Evolutionary conservation across 208 protist species (phyloP).

Genomic region (Blastocrithidia nonstop): DNA sequence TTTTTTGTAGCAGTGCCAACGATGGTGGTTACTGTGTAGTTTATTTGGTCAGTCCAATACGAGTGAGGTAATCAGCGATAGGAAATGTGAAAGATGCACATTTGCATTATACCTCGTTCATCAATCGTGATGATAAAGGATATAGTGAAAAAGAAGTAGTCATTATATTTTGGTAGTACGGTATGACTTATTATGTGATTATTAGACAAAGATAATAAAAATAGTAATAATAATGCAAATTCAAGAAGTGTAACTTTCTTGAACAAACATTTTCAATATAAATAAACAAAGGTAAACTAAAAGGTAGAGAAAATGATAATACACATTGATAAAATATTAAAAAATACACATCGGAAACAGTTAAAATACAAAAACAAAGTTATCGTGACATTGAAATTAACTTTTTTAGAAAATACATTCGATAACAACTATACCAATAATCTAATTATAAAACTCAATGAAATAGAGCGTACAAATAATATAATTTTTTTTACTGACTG

Average conservation of each 20-base stretch:
- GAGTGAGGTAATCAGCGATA: constrained; percentile 8
- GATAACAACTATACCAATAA: too few species aligned
- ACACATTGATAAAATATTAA: constrained; percentile 4
- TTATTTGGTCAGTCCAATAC: constrained; percentile 7
- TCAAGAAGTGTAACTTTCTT: neutral
- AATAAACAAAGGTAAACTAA: too few species aligned
- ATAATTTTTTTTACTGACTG: neutral
- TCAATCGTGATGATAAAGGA: neutral
- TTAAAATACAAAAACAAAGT: too few species aligned
- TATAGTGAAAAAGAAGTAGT: too few species aligned
- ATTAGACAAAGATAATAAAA: neutral
- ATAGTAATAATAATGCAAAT: neutral
- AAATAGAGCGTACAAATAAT: neutral
- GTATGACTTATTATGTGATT: neutral
- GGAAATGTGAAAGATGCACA: constrained; percentile 7
- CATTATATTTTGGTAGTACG: too few species aligned
- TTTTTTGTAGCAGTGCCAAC: constrained; percentile 3
- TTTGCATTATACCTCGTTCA: neutral
- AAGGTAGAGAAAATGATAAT: too few species aligned
- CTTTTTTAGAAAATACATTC: too few species aligned
- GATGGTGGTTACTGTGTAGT: constrained; percentile 4
- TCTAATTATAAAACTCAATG: too few species aligned
- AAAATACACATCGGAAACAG: constrained; percentile 1
- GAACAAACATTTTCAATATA: constrained; percentile 1
- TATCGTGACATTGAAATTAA: too few species aligned